phyloP scores from a whole-genome alignment of 441 rosid species.

The Erysimum cheiri region DNA sequence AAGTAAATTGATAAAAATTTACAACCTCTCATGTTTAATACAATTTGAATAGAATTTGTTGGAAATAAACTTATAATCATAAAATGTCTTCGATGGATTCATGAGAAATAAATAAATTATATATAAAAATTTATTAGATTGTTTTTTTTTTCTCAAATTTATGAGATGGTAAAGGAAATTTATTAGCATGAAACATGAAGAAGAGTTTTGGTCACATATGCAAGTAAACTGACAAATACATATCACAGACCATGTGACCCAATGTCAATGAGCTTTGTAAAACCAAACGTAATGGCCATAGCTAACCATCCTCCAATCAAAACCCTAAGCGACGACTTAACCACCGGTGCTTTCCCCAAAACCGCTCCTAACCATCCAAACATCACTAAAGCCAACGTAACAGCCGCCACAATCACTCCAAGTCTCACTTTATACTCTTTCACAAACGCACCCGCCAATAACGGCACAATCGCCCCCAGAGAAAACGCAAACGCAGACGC shows the following conservation, averaged over 20 bases:
- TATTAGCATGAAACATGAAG: slow-evolving; percentile 22
- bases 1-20: too few species aligned
- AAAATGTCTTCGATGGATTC: too few species aligned
- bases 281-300: slow-evolving; percentile 79
- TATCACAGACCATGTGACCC: slow-evolving; percentile 53
- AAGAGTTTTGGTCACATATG: slow-evolving; percentile 19
- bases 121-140: too few species aligned
- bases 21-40: too few species aligned
- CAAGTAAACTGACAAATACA: slow-evolving; percentile 35
- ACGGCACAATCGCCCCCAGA: slow-evolving; percentile 73
- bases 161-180: not conserved
- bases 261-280: slow-evolving; percentile 70
- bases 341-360: slow-evolving; percentile 69
- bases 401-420: slow-evolving; percentile 55
- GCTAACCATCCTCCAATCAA: slow-evolving; percentile 86
- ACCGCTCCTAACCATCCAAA: slow-evolving; percentile 78
- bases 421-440: slow-evolving; percentile 57
- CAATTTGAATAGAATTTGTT: too few species aligned
- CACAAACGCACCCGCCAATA: slow-evolving; percentile 70
- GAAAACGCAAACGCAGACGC: slow-evolving; percentile 82
- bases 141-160: too few species aligned
- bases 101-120: not conserved
- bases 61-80: too few species aligned
- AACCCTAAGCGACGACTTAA: slow-evolving; percentile 66
- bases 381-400: slow-evolving; percentile 56